phyloP scores from a whole-genome alignment of 768 basidiomycete species.

The Trametes maxima region DNA sequence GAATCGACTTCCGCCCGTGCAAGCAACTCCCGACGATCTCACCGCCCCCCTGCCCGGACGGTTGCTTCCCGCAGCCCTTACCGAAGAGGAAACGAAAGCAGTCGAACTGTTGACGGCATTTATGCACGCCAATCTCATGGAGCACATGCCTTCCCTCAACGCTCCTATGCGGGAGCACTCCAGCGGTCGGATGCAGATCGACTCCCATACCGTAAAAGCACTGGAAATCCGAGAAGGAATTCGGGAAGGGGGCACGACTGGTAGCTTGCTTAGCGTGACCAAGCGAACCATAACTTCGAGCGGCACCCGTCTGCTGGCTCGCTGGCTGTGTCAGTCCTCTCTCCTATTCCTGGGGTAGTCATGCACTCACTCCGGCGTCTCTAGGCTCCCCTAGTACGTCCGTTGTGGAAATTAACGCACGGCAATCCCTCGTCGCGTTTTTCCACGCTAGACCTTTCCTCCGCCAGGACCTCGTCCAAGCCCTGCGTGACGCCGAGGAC shows the following conservation, averaged over 20 bases:
- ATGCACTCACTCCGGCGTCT: neutral
- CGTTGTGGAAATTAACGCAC: slow-evolving; percentile 64
- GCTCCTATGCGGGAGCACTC: slow-evolving; percentile 58
- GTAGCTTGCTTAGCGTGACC: slow-evolving; percentile 73
- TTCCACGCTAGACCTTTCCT: slow-evolving; percentile 65
- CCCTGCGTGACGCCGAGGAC: slow-evolving; percentile 66
- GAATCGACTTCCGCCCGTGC: neutral
- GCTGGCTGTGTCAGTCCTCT: slow-evolving; percentile 71
- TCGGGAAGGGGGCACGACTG: slow-evolving; percentile 70
- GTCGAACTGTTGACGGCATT: slow-evolving; percentile 65
- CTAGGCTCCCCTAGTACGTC: slow-evolving; percentile 87
- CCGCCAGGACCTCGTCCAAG: slow-evolving; percentile 59
- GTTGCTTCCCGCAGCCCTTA: slow-evolving; percentile 19
- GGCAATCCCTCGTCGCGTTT: slow-evolving; percentile 77
- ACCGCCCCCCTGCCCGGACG: slow-evolving; percentile 9
- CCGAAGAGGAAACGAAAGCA: slow-evolving; percentile 53
- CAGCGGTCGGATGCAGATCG: slow-evolving; percentile 79
- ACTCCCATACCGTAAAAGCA: slow-evolving; percentile 86
- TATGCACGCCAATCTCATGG: slow-evolving; percentile 68
- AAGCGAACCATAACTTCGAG: slow-evolving; percentile 79
- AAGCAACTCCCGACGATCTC: slow-evolving; percentile 28
- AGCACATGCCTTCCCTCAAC: slow-evolving; percentile 71
- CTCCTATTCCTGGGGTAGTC: slow-evolving; percentile 1
- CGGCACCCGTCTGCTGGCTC: slow-evolving; percentile 71
- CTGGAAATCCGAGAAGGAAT: slow-evolving; percentile 80